Conservation (phyloP, 2,329 filamentous ascomycete species). For the Fusarium sp. region DNA sequence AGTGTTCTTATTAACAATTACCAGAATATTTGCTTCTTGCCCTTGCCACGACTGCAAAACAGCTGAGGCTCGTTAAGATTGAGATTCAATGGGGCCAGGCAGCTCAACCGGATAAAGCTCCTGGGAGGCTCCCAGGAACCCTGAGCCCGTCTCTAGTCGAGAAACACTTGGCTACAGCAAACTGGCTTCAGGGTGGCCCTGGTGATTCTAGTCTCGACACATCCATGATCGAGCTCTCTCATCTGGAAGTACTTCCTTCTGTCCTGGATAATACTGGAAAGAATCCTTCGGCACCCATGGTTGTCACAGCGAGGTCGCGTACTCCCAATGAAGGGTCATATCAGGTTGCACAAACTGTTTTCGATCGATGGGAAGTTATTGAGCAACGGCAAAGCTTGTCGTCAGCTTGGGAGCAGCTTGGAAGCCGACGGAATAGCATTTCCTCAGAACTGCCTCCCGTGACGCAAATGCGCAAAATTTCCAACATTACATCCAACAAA, state of each 20-base stretch:
- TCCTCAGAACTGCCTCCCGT: constrained; percentile 50
- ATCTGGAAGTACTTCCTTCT: constrained; percentile 78
- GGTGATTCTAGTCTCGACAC: constrained; percentile 59
- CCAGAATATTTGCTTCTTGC: constrained; percentile 70
- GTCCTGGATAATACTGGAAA: constrained; percentile 70
- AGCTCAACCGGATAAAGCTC: constrained; percentile 65
- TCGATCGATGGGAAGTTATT: constrained; percentile 86
- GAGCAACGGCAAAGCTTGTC: constrained; percentile 76
- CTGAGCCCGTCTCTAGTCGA: constrained; percentile 67
- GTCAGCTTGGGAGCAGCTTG: constrained; percentile 81
- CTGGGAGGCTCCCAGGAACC: constrained; percentile 58
- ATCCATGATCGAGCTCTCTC: constrained; percentile 74
- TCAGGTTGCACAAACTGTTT: constrained; percentile 76
- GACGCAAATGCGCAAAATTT: constrained; percentile 69
- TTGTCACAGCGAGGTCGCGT: constrained; percentile 80
- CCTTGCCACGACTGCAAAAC: constrained; percentile 75
- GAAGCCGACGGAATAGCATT: constrained; percentile 68
- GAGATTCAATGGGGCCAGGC: constrained; percentile 75
- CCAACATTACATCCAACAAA: constrained; percentile 78
- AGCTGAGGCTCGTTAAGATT: constrained; percentile 80
- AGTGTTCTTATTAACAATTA: constrained; percentile 44
- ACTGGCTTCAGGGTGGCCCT: constrained; percentile 65
- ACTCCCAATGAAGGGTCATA: constrained; percentile 65
- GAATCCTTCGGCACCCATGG: constrained; percentile 67
- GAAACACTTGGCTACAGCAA: constrained; percentile 67